A percentile compares a stretch with the other conserved stretches of the same genome.
Evolutionary conservation across 345 rosid genomes (phyloP).

Genomic region (rapeseed (Brassica napus)): Da-Ae NC_063434.1:11095001-11095500

Average conservation of each 20-base stretch:
- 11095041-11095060: neutral
- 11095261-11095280: conserved; percentile 64
- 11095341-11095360: neutral
- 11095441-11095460: neutral
- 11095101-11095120: neutral
- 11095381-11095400: neutral
- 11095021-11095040: neutral
- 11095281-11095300: conserved; percentile 65
- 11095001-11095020: neutral
- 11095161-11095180: neutral
- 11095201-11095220: neutral
- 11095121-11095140: neutral
- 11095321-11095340: conserved; percentile 14
- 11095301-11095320: conserved; percentile 51
- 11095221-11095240: conserved; percentile 42
- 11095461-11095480: neutral
- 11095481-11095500: neutral
- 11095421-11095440: neutral
- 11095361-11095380: neutral
- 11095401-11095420: neutral
- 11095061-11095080: neutral
- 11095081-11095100: neutral
- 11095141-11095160: neutral
- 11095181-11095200: neutral
- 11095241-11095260: conserved; percentile 54